Base-by-base conservation (phyloP, 345 rosid species). In the Sonneratia caseolaris region DNA sequence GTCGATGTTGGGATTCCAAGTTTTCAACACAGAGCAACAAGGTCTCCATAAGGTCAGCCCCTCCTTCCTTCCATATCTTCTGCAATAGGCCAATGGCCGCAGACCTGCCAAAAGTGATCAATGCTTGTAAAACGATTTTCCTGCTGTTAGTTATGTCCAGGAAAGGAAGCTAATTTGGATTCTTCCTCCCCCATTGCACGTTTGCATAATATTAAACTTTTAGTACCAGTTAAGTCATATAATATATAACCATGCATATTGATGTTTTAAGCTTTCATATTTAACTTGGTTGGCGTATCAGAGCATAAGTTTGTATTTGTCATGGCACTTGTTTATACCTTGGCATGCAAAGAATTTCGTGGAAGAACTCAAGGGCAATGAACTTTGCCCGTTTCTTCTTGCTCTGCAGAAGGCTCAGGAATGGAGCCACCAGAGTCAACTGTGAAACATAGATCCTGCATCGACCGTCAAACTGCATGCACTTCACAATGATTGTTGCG, bases 391-490 rank as follows among this genome's bases (percentile, higher is more conserved):
- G 82, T 75, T 78, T 81, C 76, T 84, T 79, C 37, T 80, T 75
- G 73, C 92, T 85, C 49, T 79, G 85, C 59, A 93, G 79, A 53
- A 89, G 87, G 75, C 74, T 66, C 45, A 82, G 80, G 66, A 91
- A 85, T 71, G 95, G 90, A 80, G 88, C 83, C 69, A 93, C 74
- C 55, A 86, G 81, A 76, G 87, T 77, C 69, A 75, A 74, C 64
- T 86, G 84, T 37, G 88, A 81, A 73, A 94, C 70, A 74, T 79
- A 70, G 75, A 76, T 81, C 76, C 96, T 88, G 85, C 92, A 83
- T 24, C 83, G 81, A 68, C 95, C 97, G 79, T 89, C 96, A 81
- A 88, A 88, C 71, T 89, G 87, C 91, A 94, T 94, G 64, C 98
- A 91, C 73, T 88, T 91, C 5, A 89, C 85, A 37, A 94, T 78